Base-by-base conservation (phyloP, 2,329 filamentous ascomycete genomes). In the Botrytis elliptica region DNA sequence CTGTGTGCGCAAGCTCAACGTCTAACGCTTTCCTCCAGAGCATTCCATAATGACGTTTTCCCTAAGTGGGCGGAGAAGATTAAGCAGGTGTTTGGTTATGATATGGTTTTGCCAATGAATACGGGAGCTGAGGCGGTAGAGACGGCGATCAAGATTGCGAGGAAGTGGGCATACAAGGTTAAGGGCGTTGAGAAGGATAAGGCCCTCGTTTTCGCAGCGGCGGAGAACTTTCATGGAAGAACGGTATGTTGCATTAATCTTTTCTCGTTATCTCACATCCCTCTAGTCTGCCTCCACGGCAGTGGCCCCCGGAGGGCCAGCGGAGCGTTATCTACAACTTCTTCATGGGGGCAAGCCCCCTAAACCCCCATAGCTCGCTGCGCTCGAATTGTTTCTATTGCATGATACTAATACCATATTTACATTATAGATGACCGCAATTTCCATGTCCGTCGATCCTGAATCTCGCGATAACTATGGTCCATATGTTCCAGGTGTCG, bases 21-120 rank as follows among this genome's bases (percentile, higher is more conserved):
- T 57, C 85, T 98, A 81, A 98, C 95, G 0, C 89, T 98, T 78
- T 97, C 94, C 84, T 97, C 94, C 75, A 90, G 95, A 75, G 96
- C 96, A 70, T 99, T 98, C 85, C 92, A 98, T 88, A 99, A 98
- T 83, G 95, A 98, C 85, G 96, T 98, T 76, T 98, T 98, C 85
- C 95, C 95, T 74, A 91, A 92, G 77, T 98, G 97, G 87, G 95
- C 95, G 10, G 92, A 97, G 84, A 97, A 96, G 84, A 91, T 97
- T 76, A 95, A 93, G 78, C 85, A 89, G 77, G 91, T 93, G 82
- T 97, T 98, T 82, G 94, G 94, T 75, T 98, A 97, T 82, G 95
- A 98, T 84, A 98, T 98, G 95, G 94, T 97, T 49, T 85, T 98
- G 83, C 95, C 95, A 77, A 98, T 98, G 95, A 98, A 98, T 86